Evolutionary conservation across 768 basidiomycete genomes (phyloP).

Genomic region (Trametes cinnabarina): DNA sequence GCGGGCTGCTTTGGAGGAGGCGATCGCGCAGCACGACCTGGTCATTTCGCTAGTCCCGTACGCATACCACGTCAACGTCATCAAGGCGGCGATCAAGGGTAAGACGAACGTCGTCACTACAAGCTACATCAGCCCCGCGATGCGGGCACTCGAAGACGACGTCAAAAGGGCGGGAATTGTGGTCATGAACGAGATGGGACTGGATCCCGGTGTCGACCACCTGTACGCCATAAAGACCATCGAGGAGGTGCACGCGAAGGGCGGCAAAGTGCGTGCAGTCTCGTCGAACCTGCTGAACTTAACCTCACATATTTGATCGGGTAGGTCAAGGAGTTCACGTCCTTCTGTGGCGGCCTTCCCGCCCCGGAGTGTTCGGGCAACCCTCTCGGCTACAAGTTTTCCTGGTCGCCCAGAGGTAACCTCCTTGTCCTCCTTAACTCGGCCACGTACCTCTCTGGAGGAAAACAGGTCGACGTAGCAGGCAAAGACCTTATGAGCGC

Average conservation of each 20-base stretch:
- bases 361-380: constrained; percentile 89
- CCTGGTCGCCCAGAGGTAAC: constrained; percentile 95
- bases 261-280: constrained; percentile 69
- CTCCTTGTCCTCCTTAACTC: constrained; percentile 91
- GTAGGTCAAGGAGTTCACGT: constrained; percentile 86
- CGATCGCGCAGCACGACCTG: constrained; percentile 83
- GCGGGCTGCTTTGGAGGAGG: constrained; percentile 68
- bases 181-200: constrained; percentile 96
- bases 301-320: not conserved
- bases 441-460: constrained; percentile 73
- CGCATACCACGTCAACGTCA: constrained; percentile 83
- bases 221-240: constrained; percentile 94
- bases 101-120: constrained; percentile 96
- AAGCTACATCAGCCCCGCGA: constrained; percentile 90
- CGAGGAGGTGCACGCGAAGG: constrained; percentile 88
- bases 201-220: constrained; percentile 95
- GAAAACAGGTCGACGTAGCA: constrained; percentile 60
- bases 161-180: constrained; percentile 87
- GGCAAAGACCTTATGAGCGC: constrained; percentile 86
- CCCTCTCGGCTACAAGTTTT: constrained; percentile 98
- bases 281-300: not conserved
- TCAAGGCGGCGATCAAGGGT: constrained; percentile 83
- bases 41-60: constrained; percentile 98
- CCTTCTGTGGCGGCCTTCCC: constrained; percentile 95
- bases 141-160: constrained; percentile 79